These are phyloP conservation scores for Schoenoplectus tabernaemontani DNA, from an alignment of 202 grass and related monocot genomes.

Conservation along the genomic window DNA sequence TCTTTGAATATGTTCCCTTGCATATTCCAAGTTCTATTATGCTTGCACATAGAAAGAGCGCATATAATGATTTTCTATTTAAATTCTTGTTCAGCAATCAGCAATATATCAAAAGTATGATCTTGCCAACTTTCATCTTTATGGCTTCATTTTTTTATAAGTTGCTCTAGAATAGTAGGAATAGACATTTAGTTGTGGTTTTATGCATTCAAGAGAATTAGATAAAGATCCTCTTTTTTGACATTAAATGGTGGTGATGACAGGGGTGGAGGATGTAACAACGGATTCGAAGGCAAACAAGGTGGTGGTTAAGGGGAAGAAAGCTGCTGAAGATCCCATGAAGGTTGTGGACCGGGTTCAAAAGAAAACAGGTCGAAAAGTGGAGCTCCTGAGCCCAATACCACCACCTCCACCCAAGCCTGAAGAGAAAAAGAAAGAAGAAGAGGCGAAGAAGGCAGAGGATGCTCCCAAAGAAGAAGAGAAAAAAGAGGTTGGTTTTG, in stretches of 20 bases:
- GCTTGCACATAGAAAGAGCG: not conserved
- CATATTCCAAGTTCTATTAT: not conserved
- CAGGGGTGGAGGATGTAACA: slow-evolving; percentile 69
- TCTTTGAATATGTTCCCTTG: not conserved
- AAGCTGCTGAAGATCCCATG: slow-evolving; percentile 54
- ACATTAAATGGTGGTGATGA: slow-evolving; percentile 2
- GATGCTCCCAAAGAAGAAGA: slow-evolving; percentile 44
- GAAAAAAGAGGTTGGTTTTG: slow-evolving; percentile 42
- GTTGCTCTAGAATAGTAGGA: not conserved
- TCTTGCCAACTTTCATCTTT: not conserved
- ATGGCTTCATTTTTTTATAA: not conserved
- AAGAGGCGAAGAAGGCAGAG: slow-evolving; percentile 55
- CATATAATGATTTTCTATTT: not conserved
- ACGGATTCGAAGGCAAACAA: slow-evolving; percentile 51
- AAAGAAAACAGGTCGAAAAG: slow-evolving; percentile 70
- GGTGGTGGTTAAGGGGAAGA: slow-evolving; percentile 82
- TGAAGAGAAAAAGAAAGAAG: slow-evolving; percentile 44
- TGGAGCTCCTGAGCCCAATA: slow-evolving; percentile 66
- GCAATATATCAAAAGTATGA: not conserved
- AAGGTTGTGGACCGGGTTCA: slow-evolving; percentile 74
- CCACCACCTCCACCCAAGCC: slow-evolving; percentile 33
- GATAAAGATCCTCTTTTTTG: not conserved
- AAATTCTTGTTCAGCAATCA: not conserved
- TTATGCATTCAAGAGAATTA: not conserved
- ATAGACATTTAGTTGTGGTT: not conserved